Conservation (phyloP, 73 alveolate genomes). For the Paraurostyla sp. region DNA sequence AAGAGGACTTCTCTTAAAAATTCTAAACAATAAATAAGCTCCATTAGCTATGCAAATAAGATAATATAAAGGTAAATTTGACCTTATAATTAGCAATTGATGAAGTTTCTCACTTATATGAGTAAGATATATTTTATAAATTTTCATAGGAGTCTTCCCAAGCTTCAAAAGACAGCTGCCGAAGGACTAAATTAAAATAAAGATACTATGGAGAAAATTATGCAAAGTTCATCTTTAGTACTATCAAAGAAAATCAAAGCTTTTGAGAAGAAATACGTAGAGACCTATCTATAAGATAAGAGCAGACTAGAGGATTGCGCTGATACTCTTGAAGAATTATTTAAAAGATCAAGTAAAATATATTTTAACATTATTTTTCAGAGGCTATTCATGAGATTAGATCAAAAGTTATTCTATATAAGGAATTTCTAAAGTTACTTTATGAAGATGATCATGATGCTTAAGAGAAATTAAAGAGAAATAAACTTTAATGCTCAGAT, state of each 20-base stretch:
- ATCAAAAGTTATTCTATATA: conserved; percentile 79
- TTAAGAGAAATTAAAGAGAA: conserved; percentile 52
- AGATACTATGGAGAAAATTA: conserved; percentile 77
- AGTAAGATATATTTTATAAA: not conserved
- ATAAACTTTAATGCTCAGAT: conserved; percentile 67
- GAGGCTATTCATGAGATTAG: conserved; percentile 83
- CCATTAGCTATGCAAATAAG: conserved; percentile 63
- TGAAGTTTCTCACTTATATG: conserved; percentile 67
- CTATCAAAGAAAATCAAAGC: conserved; percentile 76
- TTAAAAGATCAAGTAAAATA: conserved; percentile 72
- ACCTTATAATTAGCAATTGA: conserved; percentile 67
- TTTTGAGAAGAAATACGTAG: conserved; percentile 80
- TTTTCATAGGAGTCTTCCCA: conserved; percentile 62
- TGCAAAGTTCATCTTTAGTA: conserved; percentile 70
- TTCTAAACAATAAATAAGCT: conserved; percentile 73
- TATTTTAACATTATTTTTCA: not conserved
- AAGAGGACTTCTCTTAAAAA: conserved; percentile 64
- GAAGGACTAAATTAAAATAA: conserved; percentile 68
- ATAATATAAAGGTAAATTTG: conserved; percentile 62
- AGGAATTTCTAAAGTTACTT: conserved; percentile 72
- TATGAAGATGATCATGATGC: conserved; percentile 64
- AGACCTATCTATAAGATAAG: conserved; percentile 77
- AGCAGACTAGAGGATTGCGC: conserved; percentile 78
- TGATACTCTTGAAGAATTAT: conserved; percentile 83
- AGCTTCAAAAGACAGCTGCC: conserved; percentile 68